A percentile compares a stretch with the other conserved stretches of the same genome.
These are phyloP conservation scores for Sporothrix phasma DNA, from an alignment of 2,329 filamentous ascomycete species.

Conservation along the genomic window DNA sequence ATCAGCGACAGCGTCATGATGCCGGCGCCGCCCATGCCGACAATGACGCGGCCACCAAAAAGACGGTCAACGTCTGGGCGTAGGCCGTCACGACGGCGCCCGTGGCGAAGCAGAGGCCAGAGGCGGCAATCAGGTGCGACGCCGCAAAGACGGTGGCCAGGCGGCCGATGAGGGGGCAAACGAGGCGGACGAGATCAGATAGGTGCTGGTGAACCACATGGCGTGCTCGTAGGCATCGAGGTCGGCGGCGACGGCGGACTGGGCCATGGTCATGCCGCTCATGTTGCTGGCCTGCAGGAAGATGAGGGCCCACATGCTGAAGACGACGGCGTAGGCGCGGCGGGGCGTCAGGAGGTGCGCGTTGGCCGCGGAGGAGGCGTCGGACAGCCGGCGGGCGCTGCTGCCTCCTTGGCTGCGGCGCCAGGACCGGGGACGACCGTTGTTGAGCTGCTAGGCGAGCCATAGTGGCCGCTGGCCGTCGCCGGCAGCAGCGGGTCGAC, in stretches of 20 bases:
- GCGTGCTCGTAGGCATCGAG: constrained; percentile 62
- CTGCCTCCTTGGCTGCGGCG: background rate
- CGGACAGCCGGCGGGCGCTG: background rate
- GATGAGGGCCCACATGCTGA: constrained; percentile 46
- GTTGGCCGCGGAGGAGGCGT: background rate
- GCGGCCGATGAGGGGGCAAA: constrained; percentile 62
- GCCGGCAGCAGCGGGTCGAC: constrained; percentile 1
- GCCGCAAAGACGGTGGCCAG: constrained; percentile 66
- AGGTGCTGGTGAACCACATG: constrained; percentile 74
- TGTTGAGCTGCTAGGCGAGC: background rate
- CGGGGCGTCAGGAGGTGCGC: constrained; percentile 17
- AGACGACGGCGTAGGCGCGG: constrained; percentile 37
- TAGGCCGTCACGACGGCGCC: constrained; percentile 57
- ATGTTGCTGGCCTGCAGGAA: constrained; percentile 61
- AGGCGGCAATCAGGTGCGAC: constrained; percentile 51
- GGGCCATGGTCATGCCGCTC: constrained; percentile 71
- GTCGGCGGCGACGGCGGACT: constrained; percentile 65
- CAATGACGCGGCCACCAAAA: constrained; percentile 57
- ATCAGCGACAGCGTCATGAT: constrained; percentile 66
- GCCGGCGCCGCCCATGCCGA: constrained; percentile 60
- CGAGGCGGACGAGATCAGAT: constrained; percentile 52
- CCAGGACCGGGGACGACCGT: background rate
- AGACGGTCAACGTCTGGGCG: constrained; percentile 48
- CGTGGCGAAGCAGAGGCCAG: constrained; percentile 46
- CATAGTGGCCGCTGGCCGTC: background rate